Conservation (phyloP, 2,329 filamentous ascomycete species). For the Colletotrichum costaricense region DNA sequence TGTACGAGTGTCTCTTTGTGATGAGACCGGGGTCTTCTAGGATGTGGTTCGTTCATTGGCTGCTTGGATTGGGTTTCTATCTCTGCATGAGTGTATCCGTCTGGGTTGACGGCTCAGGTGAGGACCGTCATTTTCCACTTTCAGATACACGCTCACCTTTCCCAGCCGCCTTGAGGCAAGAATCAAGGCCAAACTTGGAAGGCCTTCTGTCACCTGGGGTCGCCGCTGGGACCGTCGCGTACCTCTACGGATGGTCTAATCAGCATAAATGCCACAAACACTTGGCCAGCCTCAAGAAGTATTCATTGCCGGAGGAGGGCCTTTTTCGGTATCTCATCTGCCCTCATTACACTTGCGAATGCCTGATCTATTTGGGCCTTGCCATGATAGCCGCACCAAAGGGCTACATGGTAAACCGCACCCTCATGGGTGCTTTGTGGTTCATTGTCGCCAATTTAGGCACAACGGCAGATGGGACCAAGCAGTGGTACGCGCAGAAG, state of each 20-base stretch:
- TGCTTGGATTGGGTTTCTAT: slow-evolving; percentile 84
- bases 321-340: slow-evolving; percentile 80
- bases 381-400: slow-evolving; percentile 78
- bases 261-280: slow-evolving; percentile 82
- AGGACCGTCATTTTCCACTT: slow-evolving; percentile 41
- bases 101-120: slow-evolving; percentile 87
- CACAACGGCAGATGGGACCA: slow-evolving; percentile 82
- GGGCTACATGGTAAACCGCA: slow-evolving; percentile 75
- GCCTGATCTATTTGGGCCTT: slow-evolving; percentile 83
- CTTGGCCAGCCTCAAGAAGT: slow-evolving; percentile 79
- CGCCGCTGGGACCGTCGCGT: slow-evolving; percentile 68
- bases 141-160: not conserved
- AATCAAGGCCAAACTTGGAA: not conserved
- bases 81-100: slow-evolving; percentile 76
- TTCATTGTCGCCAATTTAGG: slow-evolving; percentile 87
- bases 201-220: slow-evolving; percentile 47
- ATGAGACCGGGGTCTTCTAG: slow-evolving; percentile 74
- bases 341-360: slow-evolving; percentile 93
- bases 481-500: slow-evolving; percentile 80
- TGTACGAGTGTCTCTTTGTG: slow-evolving; percentile 79
- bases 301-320: slow-evolving; percentile 81
- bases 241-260: slow-evolving; percentile 75
- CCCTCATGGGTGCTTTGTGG: slow-evolving; percentile 74
- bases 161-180: slow-evolving; percentile 4
- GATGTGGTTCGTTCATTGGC: slow-evolving; percentile 90